phyloP scores from a whole-genome alignment of 2,329 filamentous ascomycete genomes.

The Sporothrix dimorphospora region DNA sequence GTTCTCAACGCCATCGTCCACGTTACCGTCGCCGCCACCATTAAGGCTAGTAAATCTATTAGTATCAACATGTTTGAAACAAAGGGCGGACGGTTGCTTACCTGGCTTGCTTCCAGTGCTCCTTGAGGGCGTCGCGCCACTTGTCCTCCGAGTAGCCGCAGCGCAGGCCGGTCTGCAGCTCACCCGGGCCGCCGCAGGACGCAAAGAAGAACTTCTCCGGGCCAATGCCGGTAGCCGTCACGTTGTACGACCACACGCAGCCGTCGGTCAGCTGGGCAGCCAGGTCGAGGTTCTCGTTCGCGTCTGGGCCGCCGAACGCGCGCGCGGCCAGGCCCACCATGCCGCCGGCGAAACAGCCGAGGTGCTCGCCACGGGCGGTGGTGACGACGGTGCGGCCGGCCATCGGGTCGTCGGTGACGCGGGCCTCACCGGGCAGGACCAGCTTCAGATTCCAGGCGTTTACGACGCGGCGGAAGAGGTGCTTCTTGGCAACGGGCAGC shows the following conservation, averaged over 20 bases:
- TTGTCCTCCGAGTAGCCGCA: conserved; percentile 37
- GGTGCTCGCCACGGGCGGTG: conserved; percentile 53
- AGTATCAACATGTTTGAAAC: background rate
- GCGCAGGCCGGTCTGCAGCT: conserved; percentile 34
- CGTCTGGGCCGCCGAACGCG: conserved; percentile 58
- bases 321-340: conserved; percentile 67
- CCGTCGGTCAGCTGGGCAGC: conserved; percentile 64
- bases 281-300: conserved; percentile 58
- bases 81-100: background rate
- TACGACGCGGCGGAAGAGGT: conserved; percentile 46
- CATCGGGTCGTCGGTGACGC: conserved; percentile 37
- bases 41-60: background rate
- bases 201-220: conserved; percentile 62
- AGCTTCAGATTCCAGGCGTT: conserved; percentile 46
- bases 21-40: conserved; percentile 22
- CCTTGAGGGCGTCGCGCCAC: conserved; percentile 36
- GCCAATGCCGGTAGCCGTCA: conserved; percentile 61
- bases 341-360: conserved; percentile 66
- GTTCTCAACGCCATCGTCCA: conserved; percentile 40
- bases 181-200: conserved; percentile 39
- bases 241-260: conserved; percentile 66
- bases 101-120: conserved; percentile 29
- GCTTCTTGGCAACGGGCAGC: conserved; percentile 43
- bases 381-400: conserved; percentile 36
- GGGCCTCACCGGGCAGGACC: conserved; percentile 53